A percentile compares a stretch with the other conserved stretches of the same genome.
These are phyloP conservation scores for Thamnidium elegans DNA, from an alignment of 192 early-diverging fungal species.

Conservation along the genomic window DNA sequence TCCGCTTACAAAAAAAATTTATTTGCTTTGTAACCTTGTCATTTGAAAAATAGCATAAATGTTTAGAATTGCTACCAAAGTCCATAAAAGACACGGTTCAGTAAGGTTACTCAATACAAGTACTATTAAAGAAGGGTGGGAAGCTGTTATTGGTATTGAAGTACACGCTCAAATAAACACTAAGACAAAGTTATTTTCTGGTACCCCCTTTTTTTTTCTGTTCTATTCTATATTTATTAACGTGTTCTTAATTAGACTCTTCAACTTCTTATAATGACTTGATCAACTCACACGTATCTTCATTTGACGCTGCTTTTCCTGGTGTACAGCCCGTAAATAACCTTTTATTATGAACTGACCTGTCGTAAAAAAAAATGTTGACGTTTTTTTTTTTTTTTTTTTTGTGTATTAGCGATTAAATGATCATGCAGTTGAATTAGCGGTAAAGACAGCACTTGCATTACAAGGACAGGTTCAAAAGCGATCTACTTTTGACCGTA, in stretches of 20 bases:
- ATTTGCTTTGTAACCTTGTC: no score
- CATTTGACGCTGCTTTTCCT: conserved; percentile 83
- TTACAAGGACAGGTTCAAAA: conserved; percentile 63
- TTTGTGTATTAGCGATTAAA: conserved; percentile 58
- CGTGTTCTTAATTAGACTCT: conserved; percentile 22
- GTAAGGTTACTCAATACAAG: background rate
- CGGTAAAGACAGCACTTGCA: conserved; percentile 69
- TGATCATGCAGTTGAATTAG: conserved; percentile 67
- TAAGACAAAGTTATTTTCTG: conserved; percentile 82
- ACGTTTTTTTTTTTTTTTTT: background rate
- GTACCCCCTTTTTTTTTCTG: conserved; percentile 28
- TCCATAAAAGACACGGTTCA: background rate
- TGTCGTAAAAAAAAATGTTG: background rate
- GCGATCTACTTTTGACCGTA: conserved; percentile 81
- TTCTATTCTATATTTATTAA: background rate
- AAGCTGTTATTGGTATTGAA: conserved; percentile 85
- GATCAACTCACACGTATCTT: conserved; percentile 72
- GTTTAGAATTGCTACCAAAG: background rate
- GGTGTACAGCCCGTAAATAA: conserved; percentile 74
- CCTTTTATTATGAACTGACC: background rate
- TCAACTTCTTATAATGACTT: conserved; percentile 52
- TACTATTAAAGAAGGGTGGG: conserved; percentile 41
- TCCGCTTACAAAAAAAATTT: no score
- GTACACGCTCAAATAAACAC: conserved; percentile 82
- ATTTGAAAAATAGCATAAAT: background rate